Base-by-base conservation (phyloP, 257 asterid genomes). In the Capsicum chinense region DNA sequence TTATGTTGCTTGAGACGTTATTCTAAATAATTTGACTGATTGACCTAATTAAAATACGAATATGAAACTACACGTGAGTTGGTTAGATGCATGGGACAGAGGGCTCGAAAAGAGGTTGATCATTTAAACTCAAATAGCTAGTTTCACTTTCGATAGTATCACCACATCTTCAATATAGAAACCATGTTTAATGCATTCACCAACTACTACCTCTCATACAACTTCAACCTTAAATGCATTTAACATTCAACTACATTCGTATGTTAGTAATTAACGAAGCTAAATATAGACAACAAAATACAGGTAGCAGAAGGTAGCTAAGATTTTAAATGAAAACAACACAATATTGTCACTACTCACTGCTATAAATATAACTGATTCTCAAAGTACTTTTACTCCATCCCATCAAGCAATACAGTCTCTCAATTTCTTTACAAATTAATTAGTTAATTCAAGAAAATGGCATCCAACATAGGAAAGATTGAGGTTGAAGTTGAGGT, bases 401-500 rank as follows among this genome's bases (percentile, higher is more conserved):
- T 19, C 71, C 1, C 13, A 6, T 35, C 19, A 33, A 21, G 9
- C 7, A 57, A 63, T 63, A 21, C 50, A 48, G 5, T 79, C 17
- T 83, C 56, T 2, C 9, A 35, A 83, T 19, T 15, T 48, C 9
- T 64, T 63, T 33, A 12, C 63, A 5, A 66, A 42, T 19, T 44
- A 7, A 0, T 0, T 26, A 64, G 2, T 26, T 4, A 15, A 33
- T 39, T 39, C 44, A 2, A 39, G 74, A 66, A 42, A 76, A 95
- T 94, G 99, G 94, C 92, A 10, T 87, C 92, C 58, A 68, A 26
- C 3, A 17, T 37, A 17, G 84, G 84, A 6, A 92, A 91, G 89
- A 80, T 94, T 5, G 95, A 94, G 69, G 95, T 91, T 1, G 95
- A 92, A 79, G 90, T 91, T 52, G 98, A 91, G 83, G 58, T 94